These are phyloP conservation scores for Asterophora lycoperdoides DNA, from an alignment of 768 basidiomycete genomes.

Conservation along the genomic window DNA sequence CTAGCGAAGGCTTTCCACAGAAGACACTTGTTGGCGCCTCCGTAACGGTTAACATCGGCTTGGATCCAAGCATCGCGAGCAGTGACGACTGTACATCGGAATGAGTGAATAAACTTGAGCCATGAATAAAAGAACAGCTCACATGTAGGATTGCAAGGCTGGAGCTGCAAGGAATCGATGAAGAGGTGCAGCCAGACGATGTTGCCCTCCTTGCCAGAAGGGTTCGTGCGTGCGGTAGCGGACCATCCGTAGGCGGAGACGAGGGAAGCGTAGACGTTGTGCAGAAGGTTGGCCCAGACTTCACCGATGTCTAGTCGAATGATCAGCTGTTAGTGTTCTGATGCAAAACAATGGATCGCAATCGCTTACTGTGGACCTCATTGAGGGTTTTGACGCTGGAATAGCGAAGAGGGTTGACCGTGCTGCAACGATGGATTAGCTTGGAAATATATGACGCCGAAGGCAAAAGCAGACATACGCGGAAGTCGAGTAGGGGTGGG, in stretches of 20 bases:
- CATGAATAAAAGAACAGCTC: slow-evolving; percentile 9
- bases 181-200: slow-evolving; percentile 45
- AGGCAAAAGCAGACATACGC: slow-evolving; percentile 25
- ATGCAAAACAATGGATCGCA: not conserved
- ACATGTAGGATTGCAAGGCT: slow-evolving; percentile 45
- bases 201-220: slow-evolving; percentile 38
- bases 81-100: slow-evolving; percentile 27
- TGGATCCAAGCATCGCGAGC: slow-evolving; percentile 49
- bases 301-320: slow-evolving; percentile 42
- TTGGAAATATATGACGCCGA: not conserved
- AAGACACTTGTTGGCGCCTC: slow-evolving; percentile 40
- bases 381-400: slow-evolving; percentile 30
- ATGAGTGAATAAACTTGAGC: not conserved
- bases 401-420: slow-evolving; percentile 43
- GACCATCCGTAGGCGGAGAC: slow-evolving; percentile 31
- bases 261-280: slow-evolving; percentile 38
- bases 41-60: slow-evolving; percentile 44
- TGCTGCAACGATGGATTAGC: slow-evolving; percentile 15
- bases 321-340: not conserved
- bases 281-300: slow-evolving; percentile 43
- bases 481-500: slow-evolving; percentile 53
- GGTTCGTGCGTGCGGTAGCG: slow-evolving; percentile 33
- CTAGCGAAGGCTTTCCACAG: slow-evolving; percentile 48
- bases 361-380: slow-evolving; percentile 43
- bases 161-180: slow-evolving; percentile 43